These are phyloP conservation scores for Mycena vulgaris DNA, from an alignment of 768 basidiomycete species.

Conservation along the genomic window DNA sequence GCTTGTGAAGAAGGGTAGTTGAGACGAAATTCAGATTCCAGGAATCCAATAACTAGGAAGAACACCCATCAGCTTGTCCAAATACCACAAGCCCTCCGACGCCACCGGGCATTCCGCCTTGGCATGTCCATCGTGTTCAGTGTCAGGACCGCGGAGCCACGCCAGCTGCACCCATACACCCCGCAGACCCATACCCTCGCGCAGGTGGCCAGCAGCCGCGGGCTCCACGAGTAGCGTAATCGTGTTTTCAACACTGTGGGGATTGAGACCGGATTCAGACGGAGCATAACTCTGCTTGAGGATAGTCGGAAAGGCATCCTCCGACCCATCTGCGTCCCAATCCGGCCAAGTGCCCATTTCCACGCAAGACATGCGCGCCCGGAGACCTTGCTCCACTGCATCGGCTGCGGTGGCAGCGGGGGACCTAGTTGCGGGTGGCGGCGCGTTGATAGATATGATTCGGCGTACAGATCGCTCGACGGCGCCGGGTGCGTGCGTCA, in stretches of 20 bases:
- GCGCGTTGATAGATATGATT: slow-evolving; percentile 60
- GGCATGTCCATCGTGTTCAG: background rate
- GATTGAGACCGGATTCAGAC: too few relatives aligned
- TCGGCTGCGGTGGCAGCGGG: slow-evolving; percentile 44
- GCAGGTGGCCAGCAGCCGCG: slow-evolving; percentile 57
- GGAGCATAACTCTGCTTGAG: too few relatives aligned
- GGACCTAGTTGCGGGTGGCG: background rate
- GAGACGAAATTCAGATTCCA: slow-evolving; percentile 7
- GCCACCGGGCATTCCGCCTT: too few relatives aligned
- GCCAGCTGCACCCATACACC: slow-evolving; percentile 80
- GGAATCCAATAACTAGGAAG: slow-evolving; percentile 51
- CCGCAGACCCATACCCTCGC: slow-evolving; percentile 72
- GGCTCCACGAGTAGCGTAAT: slow-evolving; percentile 73
- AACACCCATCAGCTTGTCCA: slow-evolving; percentile 55
- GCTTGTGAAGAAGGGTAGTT: too few relatives aligned
- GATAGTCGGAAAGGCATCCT: background rate
- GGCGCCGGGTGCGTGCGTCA: too few relatives aligned
- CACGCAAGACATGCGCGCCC: background rate
- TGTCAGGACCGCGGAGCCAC: background rate
- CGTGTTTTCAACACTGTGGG: slow-evolving; percentile 70
- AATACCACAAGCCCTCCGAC: slow-evolving; percentile 55
- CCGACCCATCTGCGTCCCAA: slow-evolving; percentile 46
- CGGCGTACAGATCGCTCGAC: slow-evolving; percentile 77
- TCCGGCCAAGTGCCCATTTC: slow-evolving; percentile 57
- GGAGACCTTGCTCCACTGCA: slow-evolving; percentile 56